Conservation (phyloP, 371 early-diverging fungal genomes). For the Lichtheimia ornata region DNA sequence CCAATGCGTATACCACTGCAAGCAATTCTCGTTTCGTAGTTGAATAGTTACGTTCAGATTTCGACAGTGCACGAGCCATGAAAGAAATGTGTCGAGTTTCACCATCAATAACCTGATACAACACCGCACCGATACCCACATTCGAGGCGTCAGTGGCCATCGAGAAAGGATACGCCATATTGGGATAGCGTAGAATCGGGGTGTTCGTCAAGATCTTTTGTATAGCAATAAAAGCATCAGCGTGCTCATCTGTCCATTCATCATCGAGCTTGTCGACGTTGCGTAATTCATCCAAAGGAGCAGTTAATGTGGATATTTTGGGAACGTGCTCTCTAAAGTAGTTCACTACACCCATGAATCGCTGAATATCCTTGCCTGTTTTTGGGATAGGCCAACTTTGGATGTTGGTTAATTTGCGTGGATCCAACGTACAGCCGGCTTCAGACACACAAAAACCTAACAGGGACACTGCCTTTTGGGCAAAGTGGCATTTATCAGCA, state of each 20-base stretch:
- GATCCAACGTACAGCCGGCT: conserved; percentile 14
- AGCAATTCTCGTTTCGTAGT: conserved; percentile 17
- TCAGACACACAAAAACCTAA: conserved; percentile 23
- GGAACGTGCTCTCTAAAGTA: conserved; percentile 32
- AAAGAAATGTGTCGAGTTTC: conserved; percentile 20
- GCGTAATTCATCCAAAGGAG: conserved; percentile 17
- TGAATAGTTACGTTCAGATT: not conserved
- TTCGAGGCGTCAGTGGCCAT: conserved; percentile 48
- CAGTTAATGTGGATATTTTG: conserved; percentile 8
- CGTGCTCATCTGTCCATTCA: not conserved
- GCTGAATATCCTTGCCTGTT: conserved; percentile 23
- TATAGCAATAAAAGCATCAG: conserved; percentile 10
- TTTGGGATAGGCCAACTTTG: conserved; percentile 13
- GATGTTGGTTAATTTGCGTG: conserved; percentile 20
- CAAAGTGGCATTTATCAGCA: conserved; percentile 23
- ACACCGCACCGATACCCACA: conserved; percentile 32
- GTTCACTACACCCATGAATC: conserved; percentile 28
- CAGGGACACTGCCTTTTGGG: conserved; percentile 13
- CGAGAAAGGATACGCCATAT: conserved; percentile 26
- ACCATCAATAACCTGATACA: conserved; percentile 22
- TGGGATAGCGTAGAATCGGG: conserved; percentile 19
- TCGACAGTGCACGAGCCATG: conserved; percentile 11
- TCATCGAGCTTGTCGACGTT: no score
- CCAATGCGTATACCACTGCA: conserved; percentile 14
- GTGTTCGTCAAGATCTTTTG: conserved; percentile 2